Conservation (phyloP, 2,329 filamentous ascomycete species). For the Colletotrichum shisoi region DNA sequence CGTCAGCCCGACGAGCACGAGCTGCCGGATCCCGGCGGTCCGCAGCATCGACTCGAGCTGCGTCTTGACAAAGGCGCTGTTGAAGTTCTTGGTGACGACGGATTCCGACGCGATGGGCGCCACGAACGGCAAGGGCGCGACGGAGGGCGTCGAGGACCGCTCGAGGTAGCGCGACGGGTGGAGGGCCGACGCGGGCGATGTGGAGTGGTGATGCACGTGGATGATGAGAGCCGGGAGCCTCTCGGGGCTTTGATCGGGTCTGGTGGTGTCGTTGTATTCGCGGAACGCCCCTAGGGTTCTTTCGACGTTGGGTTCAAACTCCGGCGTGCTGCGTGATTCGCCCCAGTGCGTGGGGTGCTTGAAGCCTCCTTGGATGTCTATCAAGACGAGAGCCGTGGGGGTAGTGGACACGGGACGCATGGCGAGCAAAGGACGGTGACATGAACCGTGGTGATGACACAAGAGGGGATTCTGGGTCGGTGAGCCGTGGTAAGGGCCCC, state of each 20-base stretch:
- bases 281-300: constrained; percentile 48
- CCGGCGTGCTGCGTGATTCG: constrained; percentile 53
- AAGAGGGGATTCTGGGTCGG: no score
- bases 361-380: constrained; percentile 58
- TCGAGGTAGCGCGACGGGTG: constrained; percentile 47
- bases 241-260: constrained; percentile 6
- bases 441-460: no score
- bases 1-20: constrained; percentile 54
- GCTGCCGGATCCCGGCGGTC: constrained; percentile 47
- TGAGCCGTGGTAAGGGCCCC: no score
- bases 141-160: constrained; percentile 45
- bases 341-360: constrained; percentile 52
- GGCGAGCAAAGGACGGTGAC: background rate
- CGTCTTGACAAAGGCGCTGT: constrained; percentile 58
- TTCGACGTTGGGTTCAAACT: constrained; percentile 54
- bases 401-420: constrained; percentile 40
- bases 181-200: constrained; percentile 47
- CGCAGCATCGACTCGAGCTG: constrained; percentile 51
- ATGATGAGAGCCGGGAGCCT: constrained; percentile 48
- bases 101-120: constrained; percentile 48
- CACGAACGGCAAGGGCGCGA: constrained; percentile 44
- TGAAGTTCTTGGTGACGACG: constrained; percentile 55
- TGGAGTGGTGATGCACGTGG: constrained; percentile 57
- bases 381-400: constrained; percentile 55
- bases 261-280: constrained; percentile 8